Evolutionary conservation across 1,284 basidiomycete genomes (phyloP).

Genomic region (Cutaneotrichosporon cyanovorans): DNA sequence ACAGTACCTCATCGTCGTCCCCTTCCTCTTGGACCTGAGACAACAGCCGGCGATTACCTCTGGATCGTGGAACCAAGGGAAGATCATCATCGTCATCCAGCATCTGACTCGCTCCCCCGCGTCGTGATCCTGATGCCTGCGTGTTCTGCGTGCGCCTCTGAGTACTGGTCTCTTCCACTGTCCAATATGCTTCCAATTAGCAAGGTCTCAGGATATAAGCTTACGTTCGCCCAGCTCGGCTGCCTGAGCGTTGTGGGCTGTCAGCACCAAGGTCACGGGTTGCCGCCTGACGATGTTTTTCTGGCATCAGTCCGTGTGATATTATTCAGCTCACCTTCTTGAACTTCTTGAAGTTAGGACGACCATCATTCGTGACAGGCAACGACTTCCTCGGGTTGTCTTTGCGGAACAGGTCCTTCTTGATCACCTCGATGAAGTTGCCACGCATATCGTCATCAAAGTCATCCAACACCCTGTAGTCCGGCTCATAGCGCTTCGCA

Average conservation of each 20-base stretch:
- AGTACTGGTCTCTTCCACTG: slow-evolving; percentile 16
- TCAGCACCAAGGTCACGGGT: slow-evolving; percentile 33
- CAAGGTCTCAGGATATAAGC: background rate
- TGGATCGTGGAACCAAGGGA: slow-evolving; percentile 25
- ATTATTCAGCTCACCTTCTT: slow-evolving; percentile 54
- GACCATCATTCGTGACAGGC: slow-evolving; percentile 50
- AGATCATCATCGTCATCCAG: slow-evolving; percentile 29
- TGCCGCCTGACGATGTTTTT: slow-evolving; percentile 32
- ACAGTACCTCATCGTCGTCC: slow-evolving; percentile 20
- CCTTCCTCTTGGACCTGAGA: slow-evolving; percentile 19
- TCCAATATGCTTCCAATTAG: slow-evolving; percentile 36
- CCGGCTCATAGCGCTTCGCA: background rate
- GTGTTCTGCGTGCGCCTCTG: slow-evolving; percentile 1
- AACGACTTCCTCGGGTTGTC: slow-evolving; percentile 44
- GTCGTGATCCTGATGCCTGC: slow-evolving; percentile 1
- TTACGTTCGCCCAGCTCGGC: slow-evolving; percentile 41
- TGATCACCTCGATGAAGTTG: slow-evolving; percentile 74
- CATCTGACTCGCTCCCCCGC: background rate
- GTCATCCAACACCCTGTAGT: slow-evolving; percentile 54
- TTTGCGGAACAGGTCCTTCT: slow-evolving; percentile 41
- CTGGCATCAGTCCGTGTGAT: slow-evolving; percentile 18
- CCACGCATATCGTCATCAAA: slow-evolving; percentile 68
- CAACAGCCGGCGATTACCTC: slow-evolving; percentile 15
- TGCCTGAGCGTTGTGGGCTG: slow-evolving; percentile 24
- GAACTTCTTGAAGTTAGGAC: slow-evolving; percentile 78